phyloP scores from a whole-genome alignment of 2,329 filamentous ascomycete species.

The Lachnellula willkommii region DNA sequence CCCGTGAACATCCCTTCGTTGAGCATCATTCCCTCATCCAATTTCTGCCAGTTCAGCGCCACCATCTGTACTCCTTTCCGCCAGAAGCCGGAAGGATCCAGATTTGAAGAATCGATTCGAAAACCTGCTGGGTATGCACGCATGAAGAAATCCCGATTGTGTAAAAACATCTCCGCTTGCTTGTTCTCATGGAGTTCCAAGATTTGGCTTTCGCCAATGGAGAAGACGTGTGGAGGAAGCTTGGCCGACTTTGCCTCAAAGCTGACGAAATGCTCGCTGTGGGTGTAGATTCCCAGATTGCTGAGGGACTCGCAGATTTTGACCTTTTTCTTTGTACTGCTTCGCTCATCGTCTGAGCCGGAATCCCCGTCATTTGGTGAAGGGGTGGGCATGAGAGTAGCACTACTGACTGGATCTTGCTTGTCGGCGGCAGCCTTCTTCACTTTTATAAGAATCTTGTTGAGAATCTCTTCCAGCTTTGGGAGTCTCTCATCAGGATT shows the following conservation, averaged over 20 bases:
- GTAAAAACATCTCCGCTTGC: constrained; percentile 61
- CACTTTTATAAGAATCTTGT: constrained; percentile 81
- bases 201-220: constrained; percentile 58
- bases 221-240: constrained; percentile 62
- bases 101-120: constrained; percentile 77
- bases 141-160: constrained; percentile 80
- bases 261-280: constrained; percentile 72
- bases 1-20: constrained; percentile 88
- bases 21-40: constrained; percentile 91
- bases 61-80: constrained; percentile 84
- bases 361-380: constrained; percentile 23
- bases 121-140: constrained; percentile 81
- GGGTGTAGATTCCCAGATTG: constrained; percentile 76
- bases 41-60: constrained; percentile 88
- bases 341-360: constrained; percentile 30
- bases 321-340: constrained; percentile 27
- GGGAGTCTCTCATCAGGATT: constrained; percentile 54
- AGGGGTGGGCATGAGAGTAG: constrained; percentile 16
- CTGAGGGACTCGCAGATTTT: constrained; percentile 68
- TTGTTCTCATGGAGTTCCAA: constrained; percentile 54
- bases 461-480: constrained; percentile 63
- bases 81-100: constrained; percentile 83
- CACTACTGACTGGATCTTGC: constrained; percentile 8
- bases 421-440: constrained; percentile 46
- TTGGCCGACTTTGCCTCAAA: constrained; percentile 61